phyloP scores from a whole-genome alignment of 2,329 filamentous ascomycete species.

The Torrubiellomyces zombiae region DNA sequence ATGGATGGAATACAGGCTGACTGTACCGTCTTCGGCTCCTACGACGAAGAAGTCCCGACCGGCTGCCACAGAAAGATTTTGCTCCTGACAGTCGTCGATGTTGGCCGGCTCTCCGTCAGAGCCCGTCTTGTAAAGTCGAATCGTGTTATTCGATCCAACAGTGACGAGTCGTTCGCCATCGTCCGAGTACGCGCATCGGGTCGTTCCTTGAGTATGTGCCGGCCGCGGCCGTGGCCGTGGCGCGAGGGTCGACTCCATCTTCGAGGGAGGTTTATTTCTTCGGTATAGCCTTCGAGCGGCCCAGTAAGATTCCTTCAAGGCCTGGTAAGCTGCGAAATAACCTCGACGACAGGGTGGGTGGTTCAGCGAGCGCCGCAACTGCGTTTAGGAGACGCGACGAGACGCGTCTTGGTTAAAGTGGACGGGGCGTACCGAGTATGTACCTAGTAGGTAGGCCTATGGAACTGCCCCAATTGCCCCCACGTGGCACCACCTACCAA shows the following conservation, averaged over 20 bases:
- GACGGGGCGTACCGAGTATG: too few relatives aligned
- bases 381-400: slow-evolving; percentile 18
- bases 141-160: slow-evolving; percentile 82
- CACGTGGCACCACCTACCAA: too few relatives aligned
- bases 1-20: slow-evolving; percentile 77
- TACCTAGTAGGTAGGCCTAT: too few relatives aligned
- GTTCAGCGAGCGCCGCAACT: too few relatives aligned
- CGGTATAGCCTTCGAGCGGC: neutral
- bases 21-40: slow-evolving; percentile 88
- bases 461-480: too few relatives aligned
- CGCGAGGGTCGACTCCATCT: slow-evolving; percentile 18
- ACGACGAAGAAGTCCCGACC: slow-evolving; percentile 71
- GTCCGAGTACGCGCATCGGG: slow-evolving; percentile 77
- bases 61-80: slow-evolving; percentile 64
- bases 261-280: too few relatives aligned
- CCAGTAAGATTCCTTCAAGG: too few relatives aligned
- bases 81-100: slow-evolving; percentile 79
- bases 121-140: slow-evolving; percentile 81
- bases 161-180: slow-evolving; percentile 78
- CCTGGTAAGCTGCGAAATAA: too few relatives aligned
- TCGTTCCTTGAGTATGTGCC: slow-evolving; percentile 71
- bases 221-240: slow-evolving; percentile 44
- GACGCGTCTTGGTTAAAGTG: slow-evolving; percentile 25
- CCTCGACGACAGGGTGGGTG: too few relatives aligned
- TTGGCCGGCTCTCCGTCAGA: slow-evolving; percentile 85